Evolutionary conservation across 331 rosid genomes (phyloP), one percentile per base, ranked within the genome.

Genomic region (Pyrus hybrid): DNA sequence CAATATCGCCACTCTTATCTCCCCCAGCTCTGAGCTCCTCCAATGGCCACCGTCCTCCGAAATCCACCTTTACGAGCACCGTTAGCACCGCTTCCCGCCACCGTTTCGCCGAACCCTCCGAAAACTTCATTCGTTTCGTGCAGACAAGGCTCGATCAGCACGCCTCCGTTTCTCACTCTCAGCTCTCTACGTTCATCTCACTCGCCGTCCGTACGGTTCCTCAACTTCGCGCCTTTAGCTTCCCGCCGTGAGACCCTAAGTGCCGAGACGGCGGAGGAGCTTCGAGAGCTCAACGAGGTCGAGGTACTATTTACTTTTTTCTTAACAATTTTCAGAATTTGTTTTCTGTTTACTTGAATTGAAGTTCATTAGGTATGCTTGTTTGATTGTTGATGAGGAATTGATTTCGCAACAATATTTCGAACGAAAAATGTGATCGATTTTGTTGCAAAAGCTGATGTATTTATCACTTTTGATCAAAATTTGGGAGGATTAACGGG

Each of bases 161-260:
- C 54, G 41, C 58, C 56, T 3, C 30, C 64, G 53, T 85, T 13
- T 62, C 70, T 28, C 64, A 20, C 54, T 56, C 68, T 37, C 54
- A 18, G 49, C 67, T 70, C 67, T 68, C 79, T 77, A 33, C 76
- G 70, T 28, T 64, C 62, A 63, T 81, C 76, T 62, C 79, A 49
- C 64, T 29, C 53, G 37, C 80, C 75, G 5, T 73, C 88, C 51
- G 67, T 58, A 28, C 84, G 81, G 58, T 70, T 74, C 21, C 71
- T 67, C 47, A 85, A 79, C 51, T 45, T 79, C 57, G 63, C 35
- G 5, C 76, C 84, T n/a, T 76, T 58, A 43, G 79, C 83, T 69
- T 76, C 84, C 35, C 45, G 13, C 16, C 80, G 80, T 25, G 83
- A 82, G 54, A 57, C 75, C 3, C 85, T 80, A 63, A 26, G 72